Evolutionary conservation across 176 grass and related monocot genomes (phyloP).

Genomic region (Panicum miliaceum): DNA sequence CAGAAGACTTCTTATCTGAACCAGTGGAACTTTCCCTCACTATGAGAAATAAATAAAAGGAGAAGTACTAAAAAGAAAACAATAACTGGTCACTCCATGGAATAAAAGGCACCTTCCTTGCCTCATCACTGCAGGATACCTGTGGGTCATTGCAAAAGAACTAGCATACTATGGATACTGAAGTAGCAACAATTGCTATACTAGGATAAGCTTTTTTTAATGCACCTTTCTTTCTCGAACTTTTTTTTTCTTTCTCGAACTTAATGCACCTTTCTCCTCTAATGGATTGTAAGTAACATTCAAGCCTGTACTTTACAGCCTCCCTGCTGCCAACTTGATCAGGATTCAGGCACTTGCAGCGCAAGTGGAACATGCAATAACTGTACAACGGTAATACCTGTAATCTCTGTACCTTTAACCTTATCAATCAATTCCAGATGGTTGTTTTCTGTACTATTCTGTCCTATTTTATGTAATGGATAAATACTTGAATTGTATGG

Average conservation of each 20-base stretch:
- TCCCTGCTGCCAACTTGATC: conserved; percentile 69
- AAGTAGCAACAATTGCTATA: neutral
- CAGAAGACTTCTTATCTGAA: conserved; percentile 28
- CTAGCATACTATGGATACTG: neutral
- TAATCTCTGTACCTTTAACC: conserved; percentile 10
- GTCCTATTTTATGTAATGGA: conserved; percentile 27
- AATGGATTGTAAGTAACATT: conserved; percentile 32
- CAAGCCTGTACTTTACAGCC: conserved; percentile 51
- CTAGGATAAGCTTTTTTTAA: neutral
- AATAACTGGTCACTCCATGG: conserved; percentile 5
- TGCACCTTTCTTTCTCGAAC: neutral
- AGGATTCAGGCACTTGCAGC: conserved; percentile 59
- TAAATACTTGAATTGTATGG: conserved; percentile 9
- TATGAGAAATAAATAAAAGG: neutral
- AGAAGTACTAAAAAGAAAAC: neutral
- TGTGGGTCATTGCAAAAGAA: neutral
- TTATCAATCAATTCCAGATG: conserved; percentile 22
- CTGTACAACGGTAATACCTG: conserved; percentile 88
- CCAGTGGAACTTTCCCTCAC: neutral
- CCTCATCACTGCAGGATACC: neutral
- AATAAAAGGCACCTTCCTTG: neutral
- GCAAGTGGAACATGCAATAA: conserved; percentile 66
- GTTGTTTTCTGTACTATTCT: conserved; percentile 4
- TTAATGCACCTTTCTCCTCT: neutral
- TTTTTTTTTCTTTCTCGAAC: too few relatives aligned